Evolutionary conservation across 176 grass and related monocot species (phyloP).

Genomic region (Avena eriantha): DNA sequence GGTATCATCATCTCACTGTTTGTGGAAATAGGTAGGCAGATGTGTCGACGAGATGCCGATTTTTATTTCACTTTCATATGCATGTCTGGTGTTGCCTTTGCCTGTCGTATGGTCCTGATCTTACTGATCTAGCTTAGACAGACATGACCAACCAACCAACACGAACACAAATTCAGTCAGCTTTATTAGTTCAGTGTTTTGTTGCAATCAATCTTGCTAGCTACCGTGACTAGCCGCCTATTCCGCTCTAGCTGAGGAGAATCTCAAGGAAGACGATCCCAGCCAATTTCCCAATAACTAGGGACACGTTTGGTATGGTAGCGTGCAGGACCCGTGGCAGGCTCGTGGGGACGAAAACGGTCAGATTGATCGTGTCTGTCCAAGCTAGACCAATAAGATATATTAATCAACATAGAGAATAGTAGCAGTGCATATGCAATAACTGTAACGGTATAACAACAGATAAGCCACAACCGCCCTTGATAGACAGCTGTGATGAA

Average conservation of each 20-base stretch:
- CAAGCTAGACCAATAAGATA: too few relatives aligned
- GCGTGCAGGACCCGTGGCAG: too few relatives aligned
- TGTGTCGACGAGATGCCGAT: not conserved
- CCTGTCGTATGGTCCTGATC: constrained; percentile 4
- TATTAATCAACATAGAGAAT: too few relatives aligned
- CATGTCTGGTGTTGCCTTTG: not conserved
- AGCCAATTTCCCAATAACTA: not conserved
- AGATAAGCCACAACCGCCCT: too few relatives aligned
- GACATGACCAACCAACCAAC: constrained; percentile 2
- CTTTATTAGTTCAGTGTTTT: not conserved
- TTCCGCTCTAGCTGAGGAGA: not conserved
- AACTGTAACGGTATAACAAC: too few relatives aligned
- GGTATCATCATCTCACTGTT: not conserved
- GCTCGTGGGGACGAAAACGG: too few relatives aligned
- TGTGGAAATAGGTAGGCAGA: not conserved
- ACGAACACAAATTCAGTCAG: not conserved
- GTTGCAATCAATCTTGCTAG: too few relatives aligned
- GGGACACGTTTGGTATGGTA: too few relatives aligned
- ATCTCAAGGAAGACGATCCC: not conserved
- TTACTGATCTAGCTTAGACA: constrained; percentile 9
- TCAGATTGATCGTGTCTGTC: too few relatives aligned
- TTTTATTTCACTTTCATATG: not conserved
- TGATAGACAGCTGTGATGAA: too few relatives aligned
- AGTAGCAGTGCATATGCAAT: too few relatives aligned
- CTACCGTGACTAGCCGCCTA: not conserved